Evolutionary conservation across 148 eudicot species (phyloP).

Genomic region (Rhododendron kiyosumense): DNA sequence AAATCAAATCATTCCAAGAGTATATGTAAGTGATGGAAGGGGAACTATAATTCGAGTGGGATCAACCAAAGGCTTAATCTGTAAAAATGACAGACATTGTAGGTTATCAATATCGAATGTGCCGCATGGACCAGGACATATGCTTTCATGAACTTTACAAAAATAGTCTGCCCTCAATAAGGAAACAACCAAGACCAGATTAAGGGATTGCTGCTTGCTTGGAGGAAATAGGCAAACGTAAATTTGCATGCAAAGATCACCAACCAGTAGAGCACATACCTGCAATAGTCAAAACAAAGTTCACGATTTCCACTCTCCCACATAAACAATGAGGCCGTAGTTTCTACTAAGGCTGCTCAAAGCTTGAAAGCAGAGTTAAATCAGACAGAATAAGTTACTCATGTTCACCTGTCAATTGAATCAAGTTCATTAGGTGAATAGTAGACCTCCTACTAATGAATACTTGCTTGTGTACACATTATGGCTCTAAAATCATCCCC

Average conservation of each 20-base stretch:
- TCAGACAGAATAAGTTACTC: background rate
- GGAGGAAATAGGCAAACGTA: conserved; percentile 86
- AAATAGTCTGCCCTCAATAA: background rate
- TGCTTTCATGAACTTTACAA: background rate
- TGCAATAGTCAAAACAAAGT: conserved; percentile 28
- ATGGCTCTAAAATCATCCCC: background rate
- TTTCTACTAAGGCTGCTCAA: background rate
- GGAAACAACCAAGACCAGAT: background rate
- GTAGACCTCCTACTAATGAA: background rate
- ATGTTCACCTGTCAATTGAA: background rate
- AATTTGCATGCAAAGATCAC: conserved; percentile 87
- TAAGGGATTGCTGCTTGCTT: conserved; percentile 43
- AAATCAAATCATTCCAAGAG: conserved; percentile 93
- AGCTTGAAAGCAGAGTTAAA: background rate
- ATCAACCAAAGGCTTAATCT: conserved; percentile 75
- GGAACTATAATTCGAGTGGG: conserved; percentile 68
- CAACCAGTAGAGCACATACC: conserved; percentile 87
- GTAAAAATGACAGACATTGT: conserved; percentile 14
- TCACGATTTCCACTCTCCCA: background rate
- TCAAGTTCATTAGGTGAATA: background rate
- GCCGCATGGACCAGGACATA: background rate
- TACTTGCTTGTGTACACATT: background rate
- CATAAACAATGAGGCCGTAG: background rate
- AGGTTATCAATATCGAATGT: background rate
- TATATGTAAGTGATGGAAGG: conserved; percentile 50